Evolutionary conservation across 2,329 filamentous ascomycete genomes (phyloP).

Genomic region (Colletotrichum acutatum): DNA sequence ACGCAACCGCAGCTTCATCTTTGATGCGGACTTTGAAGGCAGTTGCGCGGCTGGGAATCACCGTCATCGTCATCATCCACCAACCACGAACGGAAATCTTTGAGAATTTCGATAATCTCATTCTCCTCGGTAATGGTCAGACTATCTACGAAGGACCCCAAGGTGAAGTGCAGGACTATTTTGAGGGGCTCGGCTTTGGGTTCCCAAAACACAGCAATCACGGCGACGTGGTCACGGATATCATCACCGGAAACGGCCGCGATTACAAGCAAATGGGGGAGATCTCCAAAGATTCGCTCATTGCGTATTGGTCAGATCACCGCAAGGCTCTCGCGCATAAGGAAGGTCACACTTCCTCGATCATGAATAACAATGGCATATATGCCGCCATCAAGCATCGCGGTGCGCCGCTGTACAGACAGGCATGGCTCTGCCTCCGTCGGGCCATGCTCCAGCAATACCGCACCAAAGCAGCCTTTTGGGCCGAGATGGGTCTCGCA

Average conservation of each 20-base stretch:
- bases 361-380: slow-evolving; percentile 53
- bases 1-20: slow-evolving; percentile 65
- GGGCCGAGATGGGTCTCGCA: slow-evolving; percentile 65
- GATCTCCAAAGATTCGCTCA: slow-evolving; percentile 59
- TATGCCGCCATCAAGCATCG: slow-evolving; percentile 58
- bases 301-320: slow-evolving; percentile 57
- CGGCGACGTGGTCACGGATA: slow-evolving; percentile 70
- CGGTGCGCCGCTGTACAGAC: slow-evolving; percentile 59
- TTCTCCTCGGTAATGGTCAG: slow-evolving; percentile 65
- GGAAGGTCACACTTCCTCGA: slow-evolving; percentile 40
- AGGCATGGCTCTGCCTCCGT: slow-evolving; percentile 63
- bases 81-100: slow-evolving; percentile 70
- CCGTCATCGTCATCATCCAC: slow-evolving; percentile 69
- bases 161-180: slow-evolving; percentile 56
- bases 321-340: slow-evolving; percentile 43
- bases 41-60: slow-evolving; percentile 65
- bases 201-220: slow-evolving; percentile 63
- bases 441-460: slow-evolving; percentile 68
- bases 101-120: slow-evolving; percentile 64
- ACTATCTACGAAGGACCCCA: slow-evolving; percentile 65
- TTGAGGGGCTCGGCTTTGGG: slow-evolving; percentile 61
- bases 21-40: slow-evolving; percentile 66
- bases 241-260: slow-evolving; percentile 67
- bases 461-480: slow-evolving; percentile 60
- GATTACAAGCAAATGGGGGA: slow-evolving; percentile 60